Evolutionary conservation across 129 eudicot species (phyloP), one percentile per base, ranked within the genome.

Genomic region (Lactuca saligna): DNA sequence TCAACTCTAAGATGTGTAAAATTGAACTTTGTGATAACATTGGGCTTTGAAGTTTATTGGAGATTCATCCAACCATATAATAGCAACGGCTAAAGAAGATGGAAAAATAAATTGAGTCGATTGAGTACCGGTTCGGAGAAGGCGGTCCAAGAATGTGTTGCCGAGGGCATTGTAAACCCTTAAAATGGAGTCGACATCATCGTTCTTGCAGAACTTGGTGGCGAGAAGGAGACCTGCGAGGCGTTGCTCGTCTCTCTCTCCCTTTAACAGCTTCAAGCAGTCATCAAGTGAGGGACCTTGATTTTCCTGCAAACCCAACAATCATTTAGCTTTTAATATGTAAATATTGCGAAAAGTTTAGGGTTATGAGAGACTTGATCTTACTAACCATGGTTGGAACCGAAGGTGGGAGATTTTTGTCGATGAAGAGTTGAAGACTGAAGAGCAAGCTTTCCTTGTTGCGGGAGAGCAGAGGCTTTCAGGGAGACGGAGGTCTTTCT

Each of bases 221-320:
- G 89, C 92, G 11, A 93, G 69, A 33, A 93, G 88, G 5, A 93
- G 92, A 48, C 98, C 97, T 3, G 96, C 95, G 6, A 93, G 92
- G 4, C 96, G 87, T 41, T 93, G 97, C 31, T 88, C 93, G 65
- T 89, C 98, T 58, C 87, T 75, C 54, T 80, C 79, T 13, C 95
- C 98, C 73, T 79, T 82, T 61, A 93, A 62, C 3, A 93, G 90
- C 79, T 87, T 89, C 65, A 89, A 69, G 73, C 96, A 81, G 61
- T 87, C 88, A 7, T 84, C 94, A 54, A 88, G 39, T 38, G 82
- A 69, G 6, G 88, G 78, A 16, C 77, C 44, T 55, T 73, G 78
- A 25, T 31, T 79, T 57, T 54, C 64, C 81, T 64, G 76, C 35
- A 17, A 5, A 38, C 66, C 46, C 64, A 66, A 8, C 39, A 65